Percentiles rank a stretch among this genome's conserved stretches.
phyloP scores from a whole-genome alignment of 2,329 filamentous ascomycete genomes.

The Pleurostoma richardsiae region DNA sequence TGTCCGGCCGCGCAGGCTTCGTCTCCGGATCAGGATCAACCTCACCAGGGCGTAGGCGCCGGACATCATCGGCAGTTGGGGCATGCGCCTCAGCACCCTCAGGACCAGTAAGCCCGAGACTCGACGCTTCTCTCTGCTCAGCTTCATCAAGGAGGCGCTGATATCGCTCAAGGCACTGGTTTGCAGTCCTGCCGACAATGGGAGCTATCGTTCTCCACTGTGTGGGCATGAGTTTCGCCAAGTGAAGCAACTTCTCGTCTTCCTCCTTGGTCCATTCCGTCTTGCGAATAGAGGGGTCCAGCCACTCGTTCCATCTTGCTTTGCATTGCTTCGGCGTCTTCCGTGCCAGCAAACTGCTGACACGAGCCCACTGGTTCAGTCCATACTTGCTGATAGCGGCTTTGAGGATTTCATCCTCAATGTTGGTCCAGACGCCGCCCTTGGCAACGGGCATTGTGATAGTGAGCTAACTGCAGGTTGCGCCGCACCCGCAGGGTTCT shows the following conservation, averaged over 20 bases:
- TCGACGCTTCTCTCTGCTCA: conserved; percentile 77
- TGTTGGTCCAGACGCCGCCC: conserved; percentile 71
- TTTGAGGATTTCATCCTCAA: conserved; percentile 95
- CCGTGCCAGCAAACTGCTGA: conserved; percentile 91
- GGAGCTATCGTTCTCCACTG: conserved; percentile 99
- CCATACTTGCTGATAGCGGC: conserved; percentile 92
- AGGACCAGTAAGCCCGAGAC: conserved; percentile 77
- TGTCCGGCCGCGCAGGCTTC: conserved; percentile 91
- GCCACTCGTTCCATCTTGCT: conserved; percentile 96
- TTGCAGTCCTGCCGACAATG: conserved; percentile 92
- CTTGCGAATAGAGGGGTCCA: conserved; percentile 96
- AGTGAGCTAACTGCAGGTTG: too few relatives aligned
- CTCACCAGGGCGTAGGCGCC: conserved; percentile 83
- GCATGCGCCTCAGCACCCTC: conserved; percentile 82
- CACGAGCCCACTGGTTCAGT: conserved; percentile 96
- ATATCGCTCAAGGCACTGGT: conserved; percentile 94
- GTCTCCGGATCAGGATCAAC: conserved; percentile 96
- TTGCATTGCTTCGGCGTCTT: conserved; percentile 99
- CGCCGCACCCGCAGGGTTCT: too few relatives aligned
- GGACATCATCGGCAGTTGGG: conserved; percentile 87
- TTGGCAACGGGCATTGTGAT: conserved; percentile 65
- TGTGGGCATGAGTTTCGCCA: conserved; percentile 97
- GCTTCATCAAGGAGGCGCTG: conserved; percentile 95
- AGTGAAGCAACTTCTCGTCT: conserved; percentile 92
- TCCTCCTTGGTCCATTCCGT: conserved; percentile 99